Base-by-base conservation (phyloP, 495 filamentous ascomycete species). In the Penicillium subrubescens region DNA sequence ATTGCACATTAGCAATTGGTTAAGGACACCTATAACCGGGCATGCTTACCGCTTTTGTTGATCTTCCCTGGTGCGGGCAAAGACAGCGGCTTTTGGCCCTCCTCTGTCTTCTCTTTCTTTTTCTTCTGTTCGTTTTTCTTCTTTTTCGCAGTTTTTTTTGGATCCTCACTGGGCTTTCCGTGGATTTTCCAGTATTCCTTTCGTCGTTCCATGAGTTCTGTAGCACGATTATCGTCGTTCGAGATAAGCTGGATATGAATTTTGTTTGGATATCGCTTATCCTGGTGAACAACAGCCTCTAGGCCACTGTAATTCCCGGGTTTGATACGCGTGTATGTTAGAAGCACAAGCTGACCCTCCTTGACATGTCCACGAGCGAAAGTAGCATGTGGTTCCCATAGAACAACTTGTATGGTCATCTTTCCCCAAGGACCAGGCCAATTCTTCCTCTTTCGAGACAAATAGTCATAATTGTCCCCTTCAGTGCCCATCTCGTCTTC, bases 341-440 rank as follows among this genome's bases (percentile, higher is more conserved):
- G 72, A 1, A 73, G 69, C 14, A 97, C 77, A 76, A 92, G 86
- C 25, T 86, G 74, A 2, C 84, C 85, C 37, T 81, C 77, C 3
- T 82, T 77, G 39, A 96, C 77, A 10, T 87, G 72, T 1, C 77
- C 65, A n/a, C 79, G 80, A 14, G 86, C 82, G 68, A 77, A 86
- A 7, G 63, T 57, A 2, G 89, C 87, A 73, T 97, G 91, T 0
- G 85, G 84, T 52, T 89, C 86, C 75, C 83, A 96, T 14, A 92
- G 78, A 8, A 88, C 89, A 33, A 97, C 74, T 63, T 89, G 88
- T 21, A 99, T 77, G 5, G 88, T 87, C 71, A 88, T 78, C 70
- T 89, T 87, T 25, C 93, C 94, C 63, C 82, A 89, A 0, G 94
- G 94, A 0, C 94, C 94, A 2, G 81, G 79, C 92, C 92, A 97